A percentile compares a stretch with the other conserved stretches of the same genome.
phyloP scores from a whole-genome alignment of 208 protist species.

The Leishmania gerbilli region DNA sequence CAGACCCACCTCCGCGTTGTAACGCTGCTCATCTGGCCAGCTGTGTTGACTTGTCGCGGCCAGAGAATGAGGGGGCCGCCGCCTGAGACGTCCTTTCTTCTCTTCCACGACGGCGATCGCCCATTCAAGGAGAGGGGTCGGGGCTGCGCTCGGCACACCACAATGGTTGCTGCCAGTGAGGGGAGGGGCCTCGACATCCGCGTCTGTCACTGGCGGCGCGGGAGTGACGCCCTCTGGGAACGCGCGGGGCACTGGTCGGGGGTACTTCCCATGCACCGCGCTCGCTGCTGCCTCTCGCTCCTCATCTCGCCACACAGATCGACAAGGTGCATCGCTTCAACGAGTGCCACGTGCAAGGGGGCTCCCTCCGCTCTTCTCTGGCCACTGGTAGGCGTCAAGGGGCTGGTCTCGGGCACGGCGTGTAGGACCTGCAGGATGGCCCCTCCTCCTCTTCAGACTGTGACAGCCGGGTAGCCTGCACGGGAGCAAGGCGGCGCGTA shows the following conservation, averaged over 20 bases:
- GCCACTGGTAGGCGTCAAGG: not conserved
- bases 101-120: slow-evolving; percentile 26
- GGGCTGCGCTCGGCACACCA: too few relatives aligned
- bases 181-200: too few relatives aligned
- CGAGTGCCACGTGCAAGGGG: not conserved
- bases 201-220: too few relatives aligned
- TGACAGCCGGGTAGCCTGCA: not conserved
- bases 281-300: not conserved
- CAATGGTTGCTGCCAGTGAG: too few relatives aligned
- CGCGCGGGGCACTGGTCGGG: too few relatives aligned
- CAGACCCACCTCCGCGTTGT: slow-evolving; percentile 9
- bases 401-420: too few relatives aligned
- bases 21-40: slow-evolving; percentile 5
- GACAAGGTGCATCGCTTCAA: not conserved
- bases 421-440: not conserved
- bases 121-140: too few relatives aligned
- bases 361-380: not conserved
- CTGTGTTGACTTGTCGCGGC: slow-evolving; percentile 18
- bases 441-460: not conserved
- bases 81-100: not conserved
- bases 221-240: too few relatives aligned
- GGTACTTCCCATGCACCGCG: too few relatives aligned
- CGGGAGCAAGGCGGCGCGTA: not conserved
- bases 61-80: slow-evolving; percentile 24
- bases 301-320: not conserved